Evolutionary conservation across 2,329 filamentous ascomycete species (phyloP), one percentile per base, ranked within the genome.

Genomic region (Aspergillus thermomutatus): DNA sequence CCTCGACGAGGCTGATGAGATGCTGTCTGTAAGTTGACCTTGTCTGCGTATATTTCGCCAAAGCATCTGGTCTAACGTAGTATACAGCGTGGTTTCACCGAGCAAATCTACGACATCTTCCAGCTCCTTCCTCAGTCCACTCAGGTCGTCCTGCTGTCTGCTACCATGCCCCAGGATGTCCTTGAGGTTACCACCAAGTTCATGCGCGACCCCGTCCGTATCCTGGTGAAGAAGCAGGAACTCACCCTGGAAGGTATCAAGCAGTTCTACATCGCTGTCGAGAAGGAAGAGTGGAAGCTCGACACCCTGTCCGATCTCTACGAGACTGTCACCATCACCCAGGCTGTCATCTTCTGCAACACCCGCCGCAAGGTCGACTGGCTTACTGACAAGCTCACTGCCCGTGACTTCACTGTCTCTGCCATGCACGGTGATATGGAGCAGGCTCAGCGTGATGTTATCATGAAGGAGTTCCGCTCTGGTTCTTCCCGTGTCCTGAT

Each of bases 91-190:
- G 94, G 94, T 85, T 99, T 99, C 87, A 96, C 92, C 72, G 94
- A 99, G 84, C 94, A 99, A 84, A 99, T 99, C 83, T 99, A 99
- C 86, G 94, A 99, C 80, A 96, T 99, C 82, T 99, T 97, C 88
- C 93, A 96, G 82, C 90, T 97, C 60, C 89, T 99, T 54, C 94
- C 94, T 57, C 94, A 96, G 82, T 92, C 91, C 63, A 99, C 93
- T 75, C 94, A 99, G 85, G 94, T 99, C 66, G 93, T 97, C 68
- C 90, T 99, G 57, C 87, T 99, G 55, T 97, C 94, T 59, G 94
- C 94, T 72, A 99, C 94, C 78, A 96, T 99, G 88, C 94, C 94
- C 73, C 92, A 97, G 84, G 94, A 99, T 75, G 94, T 99, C 62
- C 88, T 99, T 60, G 94, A 99, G 83, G 92, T 99, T 75, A 99